Base-by-base conservation (phyloP, 163 green algal species). In the Picocystis sp. region DNA sequence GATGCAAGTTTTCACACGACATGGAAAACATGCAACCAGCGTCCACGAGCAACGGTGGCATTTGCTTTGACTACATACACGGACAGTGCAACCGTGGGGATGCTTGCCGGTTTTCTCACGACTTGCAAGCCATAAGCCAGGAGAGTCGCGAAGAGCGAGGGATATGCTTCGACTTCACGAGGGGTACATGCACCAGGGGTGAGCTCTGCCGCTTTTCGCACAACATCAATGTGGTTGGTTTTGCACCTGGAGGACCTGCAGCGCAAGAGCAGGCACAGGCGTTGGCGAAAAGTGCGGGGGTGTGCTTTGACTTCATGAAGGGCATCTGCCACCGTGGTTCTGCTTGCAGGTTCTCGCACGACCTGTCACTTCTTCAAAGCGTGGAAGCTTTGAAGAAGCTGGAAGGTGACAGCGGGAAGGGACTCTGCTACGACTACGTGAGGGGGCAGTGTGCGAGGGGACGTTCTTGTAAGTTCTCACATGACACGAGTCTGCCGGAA, bases 231-330 rank as follows among this genome's bases (percentile, higher is more conserved):
- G 24, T 38, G 47, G 15, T 54, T 34, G 17, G 17, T 12, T 38
- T 38, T 38, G 29, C 29, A 38, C 29, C 29, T 38, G 29, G 29
- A 5, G 29, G 29, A 38, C 29, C 29, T 38, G 29, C 29, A 38
- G 29, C 29, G 29, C 29, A 38, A 38, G 29, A 38, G 29, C 29
- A 38, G 8, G 29, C 29, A 8, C 29, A 38, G 29, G 29, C 29
- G 29, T 8, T 38, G 5, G 29, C 29, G 29, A 38, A 38, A 38
- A 38, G 29, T 38, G 29, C 29, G 8, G 29, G 29, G 29, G 29
- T 88, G 42, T 91, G 81, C 57, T 91, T 91, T 57, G 81, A 91
- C 58, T 91, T 82, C 57, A 62, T 88, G 47, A 69, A 80, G 38
- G 79, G 73, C 47, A 69, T 79, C 38, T 91, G 81, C 67, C 60